Evolutionary conservation across 176 grass and related monocot genomes (phyloP), one percentile per base, ranked within the genome.

Genomic region (Luzula sylvatica): DNA sequence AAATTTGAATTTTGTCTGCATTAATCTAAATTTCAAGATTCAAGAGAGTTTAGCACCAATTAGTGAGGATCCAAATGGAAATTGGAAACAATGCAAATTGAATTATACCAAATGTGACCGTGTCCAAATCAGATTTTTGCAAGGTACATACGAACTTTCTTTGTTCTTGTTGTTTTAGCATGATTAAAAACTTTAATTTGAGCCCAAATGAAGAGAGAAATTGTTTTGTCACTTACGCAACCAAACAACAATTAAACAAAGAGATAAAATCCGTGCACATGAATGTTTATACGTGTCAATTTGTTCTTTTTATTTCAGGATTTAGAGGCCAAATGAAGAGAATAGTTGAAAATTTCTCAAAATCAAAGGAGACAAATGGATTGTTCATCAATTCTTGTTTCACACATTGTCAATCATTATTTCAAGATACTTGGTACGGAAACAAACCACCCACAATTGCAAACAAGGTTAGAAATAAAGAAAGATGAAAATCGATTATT

Each of bases 381-480:
- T 76, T 89, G 71, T 83, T 83, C 65, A 89, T 89, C 19, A 32
- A 83, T 66, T 83, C 85, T 3, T 89, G 85, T 56, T 89, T 76
- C 64, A 65, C 75, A 69, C 79, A 89, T 50, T 78, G 79, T n/a
- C 79, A 89, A 53, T 64, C 79, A 1, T 64, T 83, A 67, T 61
- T 61, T n/a, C 24, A 55, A 54, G 23, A 79, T 53, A 60, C 64
- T 30, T 89, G 85, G 85, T 76, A 89, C 46, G 78, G 79, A 23
- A 67, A 80, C 20, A 72, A 68, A 59, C 72, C 72, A 49, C 48
- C 85, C 32, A 71, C 79, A 56, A 72, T 89, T 15, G 75, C 67
- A 45, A 73, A 80, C 28, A 89, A 89, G 79, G 85, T 83, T 77
- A 35, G 9, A 35, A 4, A 35, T 2, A 35, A 35, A 35, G 9